Base-by-base conservation (phyloP, 2,329 filamentous ascomycete species). In the Venturia effusa region DNA sequence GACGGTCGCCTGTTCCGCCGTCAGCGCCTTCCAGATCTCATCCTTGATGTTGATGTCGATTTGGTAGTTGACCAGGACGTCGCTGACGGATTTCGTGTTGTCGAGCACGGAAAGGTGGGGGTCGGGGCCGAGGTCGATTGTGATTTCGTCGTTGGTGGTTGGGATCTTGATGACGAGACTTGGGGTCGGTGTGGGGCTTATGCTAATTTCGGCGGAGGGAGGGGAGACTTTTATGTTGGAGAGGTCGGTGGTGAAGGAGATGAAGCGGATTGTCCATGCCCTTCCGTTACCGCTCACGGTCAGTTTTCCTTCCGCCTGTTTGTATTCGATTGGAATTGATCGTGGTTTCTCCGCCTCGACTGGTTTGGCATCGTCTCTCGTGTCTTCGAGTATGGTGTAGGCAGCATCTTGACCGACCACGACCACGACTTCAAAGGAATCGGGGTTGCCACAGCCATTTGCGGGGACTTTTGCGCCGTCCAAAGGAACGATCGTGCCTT, bases 401-500 rank as follows among this genome's bases (percentile, higher is more conserved):
- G 72, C 66, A 0, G 78, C 82, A 66, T 85, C 78, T 11, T 71
- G 69, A 3, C 77, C 77, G 1, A 78, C 74, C 0, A 75, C 72
- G n/a, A 79, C 67, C 0, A 83, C 70, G 34, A 85, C 70, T 66
- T 84, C 81, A 22, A 84, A 73, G 0, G 69, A 70, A 1, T 72
- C 69, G 0, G 83, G 82, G 60, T 80, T 81, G 0, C 71, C 69
- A 0, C 76, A 77, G 1, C 82, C 82, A 61, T 83, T 83, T 1
- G 66, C 67, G 0, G 80, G 79, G 1, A 70, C 71, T 41, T 67
- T 65, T 3, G 73, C 72, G 1, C 69, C 74, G 64, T 87, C 84
- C 0, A 86, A 73, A 0, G 84, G 81, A 6, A 87, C 74, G 63
- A 87, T 85, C 15, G 83, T 75, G 0, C 85, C 85, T 69, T 85